phyloP scores from a whole-genome alignment of 257 asterid genomes.

The Nicotiana otophora region DNA sequence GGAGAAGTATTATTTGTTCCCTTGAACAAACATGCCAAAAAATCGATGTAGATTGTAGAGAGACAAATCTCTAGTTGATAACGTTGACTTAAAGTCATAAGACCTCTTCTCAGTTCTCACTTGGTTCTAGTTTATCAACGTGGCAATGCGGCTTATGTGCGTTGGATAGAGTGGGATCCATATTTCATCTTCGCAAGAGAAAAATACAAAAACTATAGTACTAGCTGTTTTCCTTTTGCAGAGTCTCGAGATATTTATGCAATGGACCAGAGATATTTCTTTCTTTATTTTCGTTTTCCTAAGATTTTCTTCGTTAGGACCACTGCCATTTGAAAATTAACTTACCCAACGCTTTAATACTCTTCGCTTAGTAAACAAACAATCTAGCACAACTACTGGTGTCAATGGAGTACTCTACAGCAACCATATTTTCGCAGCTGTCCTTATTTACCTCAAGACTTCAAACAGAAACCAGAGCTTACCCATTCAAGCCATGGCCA shows the following conservation, averaged over 20 bases:
- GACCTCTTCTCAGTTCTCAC: neutral
- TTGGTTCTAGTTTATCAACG: neutral
- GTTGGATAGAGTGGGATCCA: slow-evolving; percentile 8
- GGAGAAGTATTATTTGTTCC: too few relatives aligned
- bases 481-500: slow-evolving; percentile 31
- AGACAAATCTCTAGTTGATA: neutral
- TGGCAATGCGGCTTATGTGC: neutral
- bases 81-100: neutral
- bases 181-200: neutral
- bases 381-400: neutral
- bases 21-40: too few relatives aligned
- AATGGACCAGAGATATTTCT: slow-evolving; percentile 4
- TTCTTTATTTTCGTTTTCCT: neutral
- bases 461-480: slow-evolving; percentile 16
- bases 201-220: neutral
- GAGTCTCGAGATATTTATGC: slow-evolving; percentile 1
- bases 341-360: neutral
- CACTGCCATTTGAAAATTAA: neutral
- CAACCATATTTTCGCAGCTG: slow-evolving; percentile 21
- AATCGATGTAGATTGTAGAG: too few relatives aligned
- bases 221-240: neutral
- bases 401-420: slow-evolving; percentile 40
- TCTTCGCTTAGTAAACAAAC: neutral
- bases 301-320: neutral
- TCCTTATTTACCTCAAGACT: slow-evolving; percentile 24